Evolutionary conservation across 768 basidiomycete species (phyloP).

Genomic region (Cystobasidium ongulense): DNA sequence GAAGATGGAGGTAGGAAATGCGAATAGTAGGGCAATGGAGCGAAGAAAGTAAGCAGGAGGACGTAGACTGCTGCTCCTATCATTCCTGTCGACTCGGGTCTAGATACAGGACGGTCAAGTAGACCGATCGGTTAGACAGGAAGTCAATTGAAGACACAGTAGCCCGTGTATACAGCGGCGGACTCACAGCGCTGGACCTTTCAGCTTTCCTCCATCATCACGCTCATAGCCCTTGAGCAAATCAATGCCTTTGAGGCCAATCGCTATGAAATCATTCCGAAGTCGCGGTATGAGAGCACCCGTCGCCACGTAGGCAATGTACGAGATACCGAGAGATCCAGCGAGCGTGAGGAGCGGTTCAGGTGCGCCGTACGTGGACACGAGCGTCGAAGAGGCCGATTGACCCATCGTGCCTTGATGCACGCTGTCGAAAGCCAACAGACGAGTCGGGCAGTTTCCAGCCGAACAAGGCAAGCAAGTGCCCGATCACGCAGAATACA

Average conservation of each 20-base stretch:
- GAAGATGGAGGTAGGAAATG: slow-evolving; percentile 41
- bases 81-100: slow-evolving; percentile 88
- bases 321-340: slow-evolving; percentile 34
- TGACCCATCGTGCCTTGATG: neutral
- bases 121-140: neutral
- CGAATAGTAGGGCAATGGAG: slow-evolving; percentile 86
- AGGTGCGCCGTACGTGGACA: slow-evolving; percentile 11
- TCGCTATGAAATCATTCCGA: slow-evolving; percentile 67
- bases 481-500: neutral
- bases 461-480: neutral
- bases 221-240: slow-evolving; percentile 64
- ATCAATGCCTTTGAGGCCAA: slow-evolving; percentile 76
- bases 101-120: slow-evolving; percentile 46
- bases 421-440: neutral
- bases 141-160: too few species aligned
- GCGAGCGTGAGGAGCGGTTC: slow-evolving; percentile 35
- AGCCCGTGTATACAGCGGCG: neutral
- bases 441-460: neutral
- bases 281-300: slow-evolving; percentile 74
- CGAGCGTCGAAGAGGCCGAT: neutral
- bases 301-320: slow-evolving; percentile 70
- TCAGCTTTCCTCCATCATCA: slow-evolving; percentile 47
- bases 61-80: slow-evolving; percentile 85
- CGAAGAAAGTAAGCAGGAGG: slow-evolving; percentile 76
- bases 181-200: slow-evolving; percentile 39